phyloP scores from a whole-genome alignment of 1,284 basidiomycete species.

The Heliocybe sulcata region DNA sequence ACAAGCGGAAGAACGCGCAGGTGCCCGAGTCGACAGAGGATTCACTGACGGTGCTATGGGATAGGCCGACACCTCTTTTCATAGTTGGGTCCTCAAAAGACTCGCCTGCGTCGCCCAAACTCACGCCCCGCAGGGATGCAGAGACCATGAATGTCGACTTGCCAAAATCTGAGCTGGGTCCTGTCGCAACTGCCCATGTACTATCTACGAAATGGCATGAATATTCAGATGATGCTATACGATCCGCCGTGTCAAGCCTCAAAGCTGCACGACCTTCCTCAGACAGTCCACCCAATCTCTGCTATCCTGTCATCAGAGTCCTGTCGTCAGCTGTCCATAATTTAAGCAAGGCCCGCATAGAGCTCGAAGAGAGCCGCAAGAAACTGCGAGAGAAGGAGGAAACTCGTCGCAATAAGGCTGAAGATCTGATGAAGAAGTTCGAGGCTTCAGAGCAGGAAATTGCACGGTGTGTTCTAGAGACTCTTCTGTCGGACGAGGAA shows the following conservation, averaged over 20 bases:
- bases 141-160: slow-evolving; percentile 4
- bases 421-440: slow-evolving; percentile 49
- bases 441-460: slow-evolving; percentile 54
- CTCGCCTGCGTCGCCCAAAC: slow-evolving; percentile 11
- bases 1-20: slow-evolving; percentile 21
- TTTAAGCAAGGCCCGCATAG: slow-evolving; percentile 44
- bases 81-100: slow-evolving; percentile 46
- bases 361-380: slow-evolving; percentile 53
- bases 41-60: slow-evolving; percentile 29
- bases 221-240: slow-evolving; percentile 64
- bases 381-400: slow-evolving; percentile 50
- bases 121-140: slow-evolving; percentile 8
- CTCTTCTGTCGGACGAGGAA: slow-evolving; percentile 59
- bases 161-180: slow-evolving; percentile 10
- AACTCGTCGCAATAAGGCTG: slow-evolving; percentile 38
- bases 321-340: slow-evolving; percentile 60
- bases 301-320: slow-evolving; percentile 58
- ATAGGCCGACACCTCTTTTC: slow-evolving; percentile 39
- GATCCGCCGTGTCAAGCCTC: slow-evolving; percentile 46
- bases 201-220: slow-evolving; percentile 64
- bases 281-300: slow-evolving; percentile 44
- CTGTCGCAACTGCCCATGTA: slow-evolving; percentile 33
- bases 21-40: slow-evolving; percentile 19
- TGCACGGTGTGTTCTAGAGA: slow-evolving; percentile 56
- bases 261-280: slow-evolving; percentile 33